These are phyloP conservation scores for Penicillium sp. DNA, from an alignment of 2,329 filamentous ascomycete genomes.

Conservation along the genomic window DNA sequence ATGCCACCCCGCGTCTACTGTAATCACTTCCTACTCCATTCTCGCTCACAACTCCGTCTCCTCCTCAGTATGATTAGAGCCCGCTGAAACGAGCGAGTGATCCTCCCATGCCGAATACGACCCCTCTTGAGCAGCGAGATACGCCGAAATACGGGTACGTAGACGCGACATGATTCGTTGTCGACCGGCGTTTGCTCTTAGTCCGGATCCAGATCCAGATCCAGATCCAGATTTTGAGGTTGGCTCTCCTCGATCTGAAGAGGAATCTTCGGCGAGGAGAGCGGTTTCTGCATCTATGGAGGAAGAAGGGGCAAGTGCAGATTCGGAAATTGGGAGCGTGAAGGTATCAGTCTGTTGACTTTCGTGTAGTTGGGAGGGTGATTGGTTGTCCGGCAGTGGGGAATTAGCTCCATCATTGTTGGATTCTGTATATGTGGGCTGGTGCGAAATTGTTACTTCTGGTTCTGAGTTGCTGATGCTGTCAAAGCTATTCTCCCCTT, in stretches of 20 bases:
- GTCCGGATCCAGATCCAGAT: background rate
- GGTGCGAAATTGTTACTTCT: background rate
- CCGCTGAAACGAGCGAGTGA: slow-evolving; percentile 44
- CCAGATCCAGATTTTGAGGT: background rate
- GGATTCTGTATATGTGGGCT: background rate
- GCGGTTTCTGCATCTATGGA: background rate
- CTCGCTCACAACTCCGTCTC: slow-evolving; percentile 43
- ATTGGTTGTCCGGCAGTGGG: slow-evolving; percentile 4
- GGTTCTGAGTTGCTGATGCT: background rate
- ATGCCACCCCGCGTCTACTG: background rate
- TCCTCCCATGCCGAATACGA: slow-evolving; percentile 46
- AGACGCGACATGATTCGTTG: slow-evolving; percentile 18
- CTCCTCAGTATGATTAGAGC: slow-evolving; percentile 43
- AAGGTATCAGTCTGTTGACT: slow-evolving; percentile 20
- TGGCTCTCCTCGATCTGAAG: background rate
- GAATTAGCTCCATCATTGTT: background rate
- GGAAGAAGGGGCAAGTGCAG: slow-evolving; percentile 11
- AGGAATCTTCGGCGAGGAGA: background rate
- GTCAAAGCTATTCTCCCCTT: slow-evolving; percentile 2
- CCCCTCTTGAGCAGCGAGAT: slow-evolving; percentile 41
- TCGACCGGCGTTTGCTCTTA: background rate
- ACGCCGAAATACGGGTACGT: slow-evolving; percentile 35
- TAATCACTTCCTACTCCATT: background rate
- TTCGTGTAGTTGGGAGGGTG: slow-evolving; percentile 9
- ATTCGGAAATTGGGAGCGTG: slow-evolving; percentile 22